Conservation (phyloP, 2,329 filamentous ascomycete species). For the Penicillium janthinellum region DNA sequence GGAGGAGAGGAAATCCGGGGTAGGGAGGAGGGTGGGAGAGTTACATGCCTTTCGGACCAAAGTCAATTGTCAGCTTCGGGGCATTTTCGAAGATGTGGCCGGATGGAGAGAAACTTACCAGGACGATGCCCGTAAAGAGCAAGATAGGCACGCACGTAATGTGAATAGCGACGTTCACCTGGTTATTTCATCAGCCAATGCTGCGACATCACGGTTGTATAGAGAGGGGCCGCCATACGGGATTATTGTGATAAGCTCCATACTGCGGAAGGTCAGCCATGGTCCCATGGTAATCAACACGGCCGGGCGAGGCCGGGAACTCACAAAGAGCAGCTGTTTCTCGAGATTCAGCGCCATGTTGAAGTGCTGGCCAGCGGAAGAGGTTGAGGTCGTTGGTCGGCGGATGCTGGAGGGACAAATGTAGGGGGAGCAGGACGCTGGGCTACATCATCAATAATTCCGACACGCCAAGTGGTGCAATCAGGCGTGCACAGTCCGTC, state of each 20-base stretch:
- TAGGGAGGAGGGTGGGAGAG: conserved; percentile 52
- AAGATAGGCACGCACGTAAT: conserved; percentile 65
- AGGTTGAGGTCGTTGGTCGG: conserved; percentile 2
- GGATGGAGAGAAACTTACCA: conserved; percentile 49
- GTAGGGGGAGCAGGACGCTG: conserved; percentile 8
- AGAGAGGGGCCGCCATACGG: conserved; percentile 46
- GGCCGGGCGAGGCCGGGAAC: conserved; percentile 32
- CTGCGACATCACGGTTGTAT: conserved; percentile 20
- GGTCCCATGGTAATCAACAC: background rate
- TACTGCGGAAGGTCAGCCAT: conserved; percentile 52
- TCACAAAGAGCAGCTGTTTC: conserved; percentile 67
- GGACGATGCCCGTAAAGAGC: conserved; percentile 59
- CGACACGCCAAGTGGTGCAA: conserved; percentile 20
- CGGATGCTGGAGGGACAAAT: conserved; percentile 6
- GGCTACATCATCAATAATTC: conserved; percentile 19
- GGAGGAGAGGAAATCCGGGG: conserved; percentile 57
- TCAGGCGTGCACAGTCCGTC: conserved; percentile 6
- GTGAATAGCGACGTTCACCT: conserved; percentile 68
- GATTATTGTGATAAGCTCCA: conserved; percentile 66
- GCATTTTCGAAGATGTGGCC: background rate
- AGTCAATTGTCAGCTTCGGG: conserved; percentile 1
- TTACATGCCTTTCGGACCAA: conserved; percentile 56
- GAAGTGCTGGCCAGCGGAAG: conserved; percentile 1
- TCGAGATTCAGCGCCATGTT: conserved; percentile 61
- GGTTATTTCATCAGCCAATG: conserved; percentile 17